Evolutionary conservation across 2,329 filamentous ascomycete species (phyloP).

Genomic region (Aureobasidium uvarum): DNA sequence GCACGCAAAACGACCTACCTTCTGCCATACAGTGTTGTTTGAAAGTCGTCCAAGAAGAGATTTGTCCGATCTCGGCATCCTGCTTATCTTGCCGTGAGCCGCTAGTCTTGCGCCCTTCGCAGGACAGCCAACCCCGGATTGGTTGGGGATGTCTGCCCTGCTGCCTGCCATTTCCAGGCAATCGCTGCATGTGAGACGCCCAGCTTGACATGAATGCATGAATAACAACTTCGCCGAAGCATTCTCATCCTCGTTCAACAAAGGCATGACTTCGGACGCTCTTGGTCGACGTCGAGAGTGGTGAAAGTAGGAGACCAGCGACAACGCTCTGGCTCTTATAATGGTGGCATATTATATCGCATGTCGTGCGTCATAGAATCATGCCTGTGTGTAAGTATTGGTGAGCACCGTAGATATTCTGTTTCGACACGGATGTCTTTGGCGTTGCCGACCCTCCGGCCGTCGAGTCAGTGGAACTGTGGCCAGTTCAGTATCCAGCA

Average conservation of each 20-base stretch:
- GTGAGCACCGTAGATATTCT: not conserved
- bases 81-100: slow-evolving; percentile 18
- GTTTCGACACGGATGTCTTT: not conserved
- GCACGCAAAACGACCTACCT: slow-evolving; percentile 13
- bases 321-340: not conserved
- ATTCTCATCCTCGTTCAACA: not conserved
- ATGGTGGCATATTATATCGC: not conserved
- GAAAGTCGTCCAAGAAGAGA: not conserved
- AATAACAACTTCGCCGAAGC: slow-evolving; percentile 4
- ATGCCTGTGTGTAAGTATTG: not conserved
- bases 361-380: not conserved
- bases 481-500: not conserved
- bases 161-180: slow-evolving; percentile 18
- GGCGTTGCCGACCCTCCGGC: too few species aligned
- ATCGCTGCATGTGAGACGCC: slow-evolving; percentile 10
- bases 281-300: not conserved
- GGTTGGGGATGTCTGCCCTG: slow-evolving; percentile 15
- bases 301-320: not conserved
- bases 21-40: slow-evolving; percentile 2
- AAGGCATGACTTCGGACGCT: slow-evolving; percentile 3
- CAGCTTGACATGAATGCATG: slow-evolving; percentile 7
- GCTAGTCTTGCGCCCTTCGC: slow-evolving; percentile 21
- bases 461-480: not conserved
- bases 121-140: slow-evolving; percentile 15
- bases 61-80: slow-evolving; percentile 13